Evolutionary conservation across 1,284 basidiomycete genomes (phyloP), one percentile per base, ranked within the genome.

Genomic region (Pseudozyma sp.): DNA sequence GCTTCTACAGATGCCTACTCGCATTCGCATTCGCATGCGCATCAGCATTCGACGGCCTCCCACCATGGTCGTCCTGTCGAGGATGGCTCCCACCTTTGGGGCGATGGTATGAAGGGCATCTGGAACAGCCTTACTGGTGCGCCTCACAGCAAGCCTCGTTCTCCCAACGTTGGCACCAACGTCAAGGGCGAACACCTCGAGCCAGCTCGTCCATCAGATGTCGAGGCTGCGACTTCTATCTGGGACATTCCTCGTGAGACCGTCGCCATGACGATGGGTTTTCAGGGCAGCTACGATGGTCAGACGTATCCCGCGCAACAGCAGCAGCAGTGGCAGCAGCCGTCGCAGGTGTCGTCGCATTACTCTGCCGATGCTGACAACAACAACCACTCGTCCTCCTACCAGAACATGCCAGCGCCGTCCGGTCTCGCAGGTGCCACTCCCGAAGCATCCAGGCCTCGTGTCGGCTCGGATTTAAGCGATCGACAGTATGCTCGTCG

Each of bases 201-300:
- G 34, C 74, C 74, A n/a, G 59, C 57, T n/a, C 58, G 65, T 36
- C 19, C 74, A 10, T 56, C 64, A 8, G 74, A 76, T 0, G 70
- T 76, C 47, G 66, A 66, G 56, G 74, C 74, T 12, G 66, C 62
- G 12, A 69, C 74, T 0, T 72, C 74, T 11, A 65, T 63, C 50
- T 76, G 74, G 74, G 63, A 67, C 36, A 31, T 69, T 36, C 70
- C 74, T n/a, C 62, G 74, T 34, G 70, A 76, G 4, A 76, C 70
- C 13, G 56, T 76, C 42, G 47, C 74, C 45, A 76, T 76, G 70
- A 72, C 74, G 39, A 72, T 72, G 70, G 70, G 66, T 8, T 76
- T 63, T 53, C 63, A 66, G 31, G 58, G 55, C 53, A 59, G 19
- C 42, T 72, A 76, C 44, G 70, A 76, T 1, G 62, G 66, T 6